Conservation (phyloP, 2,329 filamentous ascomycete genomes). For the Curvularia sp. region DNA sequence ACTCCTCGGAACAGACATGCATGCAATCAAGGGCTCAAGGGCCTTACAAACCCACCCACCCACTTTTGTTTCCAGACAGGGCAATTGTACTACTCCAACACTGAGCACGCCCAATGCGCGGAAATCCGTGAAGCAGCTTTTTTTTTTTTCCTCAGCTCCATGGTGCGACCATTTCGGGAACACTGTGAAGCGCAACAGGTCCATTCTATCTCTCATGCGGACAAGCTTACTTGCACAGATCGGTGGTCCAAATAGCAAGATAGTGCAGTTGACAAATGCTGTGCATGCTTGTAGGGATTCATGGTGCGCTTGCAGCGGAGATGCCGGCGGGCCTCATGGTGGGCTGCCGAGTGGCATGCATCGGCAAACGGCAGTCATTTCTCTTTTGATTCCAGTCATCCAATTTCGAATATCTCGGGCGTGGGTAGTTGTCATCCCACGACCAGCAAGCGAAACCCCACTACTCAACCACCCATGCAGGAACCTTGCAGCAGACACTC, state of each 20-base stretch:
- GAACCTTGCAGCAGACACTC: conserved; percentile 4
- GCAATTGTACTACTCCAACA: conserved; percentile 4
- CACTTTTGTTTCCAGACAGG: background rate
- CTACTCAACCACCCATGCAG: conserved; percentile 10
- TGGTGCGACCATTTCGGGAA: background rate
- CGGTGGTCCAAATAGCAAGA: background rate
- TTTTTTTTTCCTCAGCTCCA: conserved; percentile 2
- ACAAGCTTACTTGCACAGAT: background rate
- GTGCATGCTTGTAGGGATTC: background rate
- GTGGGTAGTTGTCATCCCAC: conserved; percentile 8
- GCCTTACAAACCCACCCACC: background rate
- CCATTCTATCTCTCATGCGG: background rate
- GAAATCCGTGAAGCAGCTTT: conserved; percentile 4
- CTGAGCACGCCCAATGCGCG: conserved; percentile 1
- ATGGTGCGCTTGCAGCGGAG: background rate
- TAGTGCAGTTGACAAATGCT: background rate
- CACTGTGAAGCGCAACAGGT: background rate
- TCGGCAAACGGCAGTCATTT: conserved; percentile 8
- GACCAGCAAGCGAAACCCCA: conserved; percentile 7
- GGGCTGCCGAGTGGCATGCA: conserved; percentile 17
- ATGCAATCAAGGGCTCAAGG: conserved; percentile 20
- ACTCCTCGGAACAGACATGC: conserved; percentile 24
- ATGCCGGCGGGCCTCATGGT: conserved; percentile 11
- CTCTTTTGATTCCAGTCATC: conserved; percentile 2
- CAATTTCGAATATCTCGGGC: conserved; percentile 2